Conservation (phyloP, 805 yeast species). For the Kazachstania taianensis region DNA sequence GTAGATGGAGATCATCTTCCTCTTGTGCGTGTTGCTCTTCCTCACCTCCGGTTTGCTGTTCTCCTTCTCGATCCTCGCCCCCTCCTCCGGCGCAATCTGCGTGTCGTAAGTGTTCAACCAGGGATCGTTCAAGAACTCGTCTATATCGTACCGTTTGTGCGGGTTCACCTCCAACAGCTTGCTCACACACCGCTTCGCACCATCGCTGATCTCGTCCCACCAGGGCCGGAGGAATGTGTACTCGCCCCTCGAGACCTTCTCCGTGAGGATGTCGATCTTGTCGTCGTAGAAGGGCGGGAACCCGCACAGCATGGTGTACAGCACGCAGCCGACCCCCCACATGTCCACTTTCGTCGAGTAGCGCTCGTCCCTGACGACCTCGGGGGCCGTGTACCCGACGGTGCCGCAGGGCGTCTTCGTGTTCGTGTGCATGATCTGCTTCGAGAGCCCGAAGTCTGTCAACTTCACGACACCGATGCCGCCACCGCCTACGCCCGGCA, state of each 20-base stretch:
- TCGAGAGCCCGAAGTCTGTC: slow-evolving; percentile 93
- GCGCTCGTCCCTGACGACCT: slow-evolving; percentile 85
- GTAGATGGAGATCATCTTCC: slow-evolving; percentile 7
- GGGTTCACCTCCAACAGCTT: slow-evolving; percentile 65
- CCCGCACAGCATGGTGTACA: slow-evolving; percentile 89
- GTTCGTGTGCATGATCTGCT: slow-evolving; percentile 76
- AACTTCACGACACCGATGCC: slow-evolving; percentile 81
- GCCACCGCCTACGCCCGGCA: slow-evolving; percentile 80
- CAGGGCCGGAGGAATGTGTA: slow-evolving; percentile 70
- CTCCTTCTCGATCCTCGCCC: slow-evolving; percentile 4
- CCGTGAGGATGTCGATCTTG: slow-evolving; percentile 53
- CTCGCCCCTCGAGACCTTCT: slow-evolving; percentile 61
- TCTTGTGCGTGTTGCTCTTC: slow-evolving; percentile 13
- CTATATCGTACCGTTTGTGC: slow-evolving; percentile 52
- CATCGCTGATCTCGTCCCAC: slow-evolving; percentile 77
- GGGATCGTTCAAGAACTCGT: slow-evolving; percentile 58
- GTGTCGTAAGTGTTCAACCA: slow-evolving; percentile 39
- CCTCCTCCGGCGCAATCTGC: neutral
- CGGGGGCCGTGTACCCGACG: slow-evolving; percentile 97
- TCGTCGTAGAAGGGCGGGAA: slow-evolving; percentile 93
- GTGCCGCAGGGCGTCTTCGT: slow-evolving; percentile 98
- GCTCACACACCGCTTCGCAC: slow-evolving; percentile 59
- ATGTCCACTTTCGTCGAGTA: slow-evolving; percentile 93
- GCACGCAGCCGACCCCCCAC: slow-evolving; percentile 98
- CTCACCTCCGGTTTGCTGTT: slow-evolving; percentile 7